phyloP scores from a whole-genome alignment of 495 filamentous ascomycete species.

The Xanthoparmelia taractica region DNA sequence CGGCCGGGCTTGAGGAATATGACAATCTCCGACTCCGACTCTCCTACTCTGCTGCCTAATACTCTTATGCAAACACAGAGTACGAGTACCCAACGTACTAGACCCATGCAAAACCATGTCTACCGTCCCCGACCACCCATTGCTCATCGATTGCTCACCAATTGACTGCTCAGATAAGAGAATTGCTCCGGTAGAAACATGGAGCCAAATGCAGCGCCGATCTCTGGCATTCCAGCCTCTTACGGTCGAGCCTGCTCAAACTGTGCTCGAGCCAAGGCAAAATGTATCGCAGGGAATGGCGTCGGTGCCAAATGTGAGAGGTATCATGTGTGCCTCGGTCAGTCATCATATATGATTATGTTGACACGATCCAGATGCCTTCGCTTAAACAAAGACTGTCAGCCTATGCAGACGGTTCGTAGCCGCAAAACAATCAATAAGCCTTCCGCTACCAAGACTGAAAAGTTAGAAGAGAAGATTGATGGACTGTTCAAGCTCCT shows the following conservation, averaged over 20 bases:
- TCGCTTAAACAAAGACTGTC: conserved; percentile 40
- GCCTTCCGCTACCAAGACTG: conserved; percentile 26
- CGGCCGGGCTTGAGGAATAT: no score
- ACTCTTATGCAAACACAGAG: no score
- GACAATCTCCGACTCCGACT: no score
- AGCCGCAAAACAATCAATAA: conserved; percentile 30
- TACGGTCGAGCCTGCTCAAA: conserved; percentile 1
- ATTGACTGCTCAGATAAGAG: no score
- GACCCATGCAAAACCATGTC: no score
- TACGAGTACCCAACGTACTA: no score
- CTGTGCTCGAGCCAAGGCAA: neutral
- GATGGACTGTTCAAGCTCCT: conserved; percentile 44
- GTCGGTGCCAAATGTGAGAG: neutral
- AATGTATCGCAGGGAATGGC: neutral
- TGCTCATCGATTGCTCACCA: no score
- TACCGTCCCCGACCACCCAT: no score
- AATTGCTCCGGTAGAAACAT: neutral
- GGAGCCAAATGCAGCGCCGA: neutral
- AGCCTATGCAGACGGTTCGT: conserved; percentile 31
- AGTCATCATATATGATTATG: neutral
- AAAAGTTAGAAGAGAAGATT: conserved; percentile 45
- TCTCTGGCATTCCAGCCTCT: neutral
- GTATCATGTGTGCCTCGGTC: neutral
- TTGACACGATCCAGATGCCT: conserved; percentile 36
- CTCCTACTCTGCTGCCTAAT: no score